Conservation (phyloP, 768 basidiomycete genomes). For the Kwoniella heveanensis region DNA sequence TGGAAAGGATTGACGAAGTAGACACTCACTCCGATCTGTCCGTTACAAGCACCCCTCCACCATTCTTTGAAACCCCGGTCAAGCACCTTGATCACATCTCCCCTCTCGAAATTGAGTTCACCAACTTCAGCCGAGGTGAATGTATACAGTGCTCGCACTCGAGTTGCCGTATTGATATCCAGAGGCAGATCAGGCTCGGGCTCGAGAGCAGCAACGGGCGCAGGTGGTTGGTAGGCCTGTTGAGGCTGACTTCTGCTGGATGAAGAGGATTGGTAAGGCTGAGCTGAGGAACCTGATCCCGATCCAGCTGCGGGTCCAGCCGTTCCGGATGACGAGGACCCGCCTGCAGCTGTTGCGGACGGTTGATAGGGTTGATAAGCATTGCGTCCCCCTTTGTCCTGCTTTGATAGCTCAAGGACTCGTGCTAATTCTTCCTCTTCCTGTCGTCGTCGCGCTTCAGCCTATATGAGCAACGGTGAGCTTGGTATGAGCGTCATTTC, state of each 20-base stretch:
- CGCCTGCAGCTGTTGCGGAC: slow-evolving; percentile 15
- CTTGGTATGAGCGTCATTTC: neutral
- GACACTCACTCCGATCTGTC: slow-evolving; percentile 63
- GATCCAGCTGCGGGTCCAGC: neutral
- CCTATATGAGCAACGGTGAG: slow-evolving; percentile 49
- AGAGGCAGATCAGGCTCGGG: slow-evolving; percentile 50
- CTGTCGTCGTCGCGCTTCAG: slow-evolving; percentile 75
- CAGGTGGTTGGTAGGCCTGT: slow-evolving; percentile 15
- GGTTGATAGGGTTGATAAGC: slow-evolving; percentile 27
- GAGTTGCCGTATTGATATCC: slow-evolving; percentile 64
- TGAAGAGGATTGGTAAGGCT: neutral
- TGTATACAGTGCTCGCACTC: slow-evolving; percentile 83
- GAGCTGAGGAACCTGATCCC: neutral
- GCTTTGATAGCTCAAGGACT: slow-evolving; percentile 88
- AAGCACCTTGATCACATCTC: slow-evolving; percentile 91
- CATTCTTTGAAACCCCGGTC: slow-evolving; percentile 93
- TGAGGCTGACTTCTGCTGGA: slow-evolving; percentile 19
- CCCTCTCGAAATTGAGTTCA: slow-evolving; percentile 86
- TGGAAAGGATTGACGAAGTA: neutral
- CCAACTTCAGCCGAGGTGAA: slow-evolving; percentile 86
- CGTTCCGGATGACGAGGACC: slow-evolving; percentile 23
- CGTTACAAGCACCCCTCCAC: slow-evolving; percentile 92
- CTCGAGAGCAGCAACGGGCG: slow-evolving; percentile 12
- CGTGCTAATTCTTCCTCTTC: slow-evolving; percentile 96
- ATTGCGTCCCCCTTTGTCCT: slow-evolving; percentile 78